phyloP scores from a whole-genome alignment of 202 grass and related monocot genomes.

The Panicum hallii region DNA sequence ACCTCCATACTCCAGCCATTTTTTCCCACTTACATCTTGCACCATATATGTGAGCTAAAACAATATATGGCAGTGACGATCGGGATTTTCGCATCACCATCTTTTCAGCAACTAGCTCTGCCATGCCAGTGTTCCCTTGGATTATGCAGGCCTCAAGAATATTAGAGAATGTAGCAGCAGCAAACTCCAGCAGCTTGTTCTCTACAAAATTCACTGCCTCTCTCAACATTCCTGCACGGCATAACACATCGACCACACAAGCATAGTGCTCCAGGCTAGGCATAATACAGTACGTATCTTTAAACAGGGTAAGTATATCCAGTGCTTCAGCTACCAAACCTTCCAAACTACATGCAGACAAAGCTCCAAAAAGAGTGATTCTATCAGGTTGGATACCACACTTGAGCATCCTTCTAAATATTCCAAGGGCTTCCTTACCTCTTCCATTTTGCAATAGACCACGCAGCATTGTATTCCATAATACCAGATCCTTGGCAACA shows the following conservation, averaged over 20 bases:
- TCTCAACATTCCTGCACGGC: conserved; percentile 66
- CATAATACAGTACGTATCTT: conserved; percentile 61
- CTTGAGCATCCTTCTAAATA: conserved; percentile 64
- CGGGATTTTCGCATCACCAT: conserved; percentile 60
- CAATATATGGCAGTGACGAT: conserved; percentile 68
- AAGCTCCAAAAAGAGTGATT: conserved; percentile 76
- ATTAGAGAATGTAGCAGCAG: conserved; percentile 49
- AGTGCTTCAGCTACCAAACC: conserved; percentile 63
- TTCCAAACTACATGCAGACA: conserved; percentile 68
- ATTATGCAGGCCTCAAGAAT: conserved; percentile 79
- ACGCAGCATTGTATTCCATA: conserved; percentile 83
- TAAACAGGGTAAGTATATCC: conserved; percentile 62
- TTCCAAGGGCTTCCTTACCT: conserved; percentile 73
- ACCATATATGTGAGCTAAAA: conserved; percentile 69
- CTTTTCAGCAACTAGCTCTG: conserved; percentile 71
- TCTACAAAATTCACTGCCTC: conserved; percentile 70
- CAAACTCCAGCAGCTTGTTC: conserved; percentile 49
- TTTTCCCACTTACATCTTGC: conserved; percentile 84
- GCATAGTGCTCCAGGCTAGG: conserved; percentile 61
- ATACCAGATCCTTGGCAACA: conserved; percentile 68
- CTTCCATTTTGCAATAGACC: conserved; percentile 75
- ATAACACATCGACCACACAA: conserved; percentile 72
- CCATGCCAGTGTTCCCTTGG: conserved; percentile 54
- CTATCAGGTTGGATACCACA: conserved; percentile 63
- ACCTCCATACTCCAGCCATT: conserved; percentile 78